Conservation (phyloP, 306 rosid genomes). For the Clitoria ternatea region DNA sequence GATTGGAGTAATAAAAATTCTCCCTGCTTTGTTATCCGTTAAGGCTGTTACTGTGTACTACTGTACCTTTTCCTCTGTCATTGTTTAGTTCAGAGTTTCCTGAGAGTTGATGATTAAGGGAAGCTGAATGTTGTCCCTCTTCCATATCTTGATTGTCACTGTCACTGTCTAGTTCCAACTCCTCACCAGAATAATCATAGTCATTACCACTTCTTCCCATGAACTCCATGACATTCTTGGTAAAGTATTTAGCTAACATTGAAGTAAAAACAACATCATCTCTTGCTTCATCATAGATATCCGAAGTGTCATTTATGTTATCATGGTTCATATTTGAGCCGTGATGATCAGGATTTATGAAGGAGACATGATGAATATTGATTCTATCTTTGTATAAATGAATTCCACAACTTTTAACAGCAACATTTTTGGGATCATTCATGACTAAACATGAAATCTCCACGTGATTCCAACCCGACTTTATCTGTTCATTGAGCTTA, state of each 20-base stretch:
- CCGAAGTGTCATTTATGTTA: background rate
- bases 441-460: conserved; percentile 11
- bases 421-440: background rate
- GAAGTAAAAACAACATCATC: conserved; percentile 2
- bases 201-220: background rate
- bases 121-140: conserved; percentile 15
- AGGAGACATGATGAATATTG: conserved; percentile 20
- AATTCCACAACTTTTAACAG: conserved; percentile 24
- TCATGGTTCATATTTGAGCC: conserved; percentile 5
- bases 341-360: conserved; percentile 14
- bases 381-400: conserved; percentile 27
- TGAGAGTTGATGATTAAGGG: background rate
- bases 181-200: background rate
- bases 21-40: background rate
- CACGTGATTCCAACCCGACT: conserved; percentile 24
- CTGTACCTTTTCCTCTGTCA: conserved; percentile 2
- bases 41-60: background rate
- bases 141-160: background rate
- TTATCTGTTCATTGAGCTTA: conserved; percentile 6
- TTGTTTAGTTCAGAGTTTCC: background rate
- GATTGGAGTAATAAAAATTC: too few species aligned
- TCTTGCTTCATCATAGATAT: conserved; percentile 23
- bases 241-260: background rate
- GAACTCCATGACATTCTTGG: background rate
- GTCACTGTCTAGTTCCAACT: conserved; percentile 3